These are phyloP conservation scores for Oemleria cerasiformis DNA, from an alignment of 306 rosid genomes.

Conservation along the genomic window DNA sequence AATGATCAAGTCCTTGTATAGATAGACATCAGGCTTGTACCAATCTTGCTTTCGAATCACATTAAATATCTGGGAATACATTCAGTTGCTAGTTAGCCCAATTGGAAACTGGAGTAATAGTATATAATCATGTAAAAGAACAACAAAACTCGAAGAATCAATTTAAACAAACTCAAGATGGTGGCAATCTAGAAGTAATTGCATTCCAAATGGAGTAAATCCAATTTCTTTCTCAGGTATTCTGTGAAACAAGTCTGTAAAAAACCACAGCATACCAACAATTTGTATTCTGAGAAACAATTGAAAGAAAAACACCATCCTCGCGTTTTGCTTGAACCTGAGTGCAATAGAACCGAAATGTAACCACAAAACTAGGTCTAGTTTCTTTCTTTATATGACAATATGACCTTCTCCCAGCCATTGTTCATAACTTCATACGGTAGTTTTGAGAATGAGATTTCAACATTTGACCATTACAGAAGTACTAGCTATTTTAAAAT, in stretches of 20 bases:
- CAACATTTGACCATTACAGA: not conserved
- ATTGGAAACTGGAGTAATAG: not conserved
- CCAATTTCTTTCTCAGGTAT: not conserved
- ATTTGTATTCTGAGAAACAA: not conserved
- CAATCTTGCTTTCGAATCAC: conserved; percentile 82
- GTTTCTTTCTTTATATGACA: not conserved
- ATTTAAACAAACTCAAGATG: not conserved
- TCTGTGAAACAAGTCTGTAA: conserved; percentile 3
- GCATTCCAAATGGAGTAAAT: not conserved
- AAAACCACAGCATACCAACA: not conserved
- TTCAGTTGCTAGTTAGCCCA: conserved; percentile 30
- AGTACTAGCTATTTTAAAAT: not conserved
- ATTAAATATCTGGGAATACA: conserved; percentile 55
- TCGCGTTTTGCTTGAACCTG: not conserved
- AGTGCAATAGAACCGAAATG: not conserved
- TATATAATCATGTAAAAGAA: not conserved
- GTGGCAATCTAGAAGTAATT: not conserved
- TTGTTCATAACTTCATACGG: not conserved
- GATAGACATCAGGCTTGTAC: conserved; percentile 68
- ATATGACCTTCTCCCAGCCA: not conserved
- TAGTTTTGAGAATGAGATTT: not conserved
- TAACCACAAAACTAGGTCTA: not conserved
- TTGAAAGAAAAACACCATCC: not conserved
- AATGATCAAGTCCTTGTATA: conserved; percentile 82
- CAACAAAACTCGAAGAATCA: not conserved